Percentiles rank a stretch among this genome's conserved stretches.
These are phyloP conservation scores for Dothideomycetes sp. DNA, from an alignment of 2,329 filamentous ascomycete species.

Conservation along the genomic window DNA sequence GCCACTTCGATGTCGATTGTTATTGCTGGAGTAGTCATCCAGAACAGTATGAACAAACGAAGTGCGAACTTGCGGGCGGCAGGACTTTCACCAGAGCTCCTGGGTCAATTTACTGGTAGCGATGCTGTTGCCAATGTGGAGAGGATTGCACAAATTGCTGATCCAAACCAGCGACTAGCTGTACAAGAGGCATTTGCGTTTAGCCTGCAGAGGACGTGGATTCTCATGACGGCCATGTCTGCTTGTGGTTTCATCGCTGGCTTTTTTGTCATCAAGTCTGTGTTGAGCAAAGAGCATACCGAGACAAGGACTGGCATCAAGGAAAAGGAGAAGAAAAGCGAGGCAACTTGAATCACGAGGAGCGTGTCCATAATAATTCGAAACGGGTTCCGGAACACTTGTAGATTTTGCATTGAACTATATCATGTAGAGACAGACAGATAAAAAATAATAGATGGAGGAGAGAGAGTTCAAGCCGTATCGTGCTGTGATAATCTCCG, in stretches of 20 bases:
- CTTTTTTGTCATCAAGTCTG: constrained; percentile 64
- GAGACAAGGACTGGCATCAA: constrained; percentile 42
- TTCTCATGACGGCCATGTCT: constrained; percentile 43
- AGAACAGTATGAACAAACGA: constrained; percentile 32
- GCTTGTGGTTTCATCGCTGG: constrained; percentile 83
- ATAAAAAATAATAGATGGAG: too few relatives aligned
- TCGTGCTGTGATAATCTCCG: too few relatives aligned
- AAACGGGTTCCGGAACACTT: too few relatives aligned
- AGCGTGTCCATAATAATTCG: too few relatives aligned
- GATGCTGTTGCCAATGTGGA: constrained; percentile 41
- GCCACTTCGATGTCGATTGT: constrained; percentile 41
- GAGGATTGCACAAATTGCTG: constrained; percentile 31
- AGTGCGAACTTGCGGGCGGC: constrained; percentile 12
- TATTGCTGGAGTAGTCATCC: constrained; percentile 43
- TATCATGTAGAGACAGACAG: too few relatives aligned
- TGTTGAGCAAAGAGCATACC: constrained; percentile 41
- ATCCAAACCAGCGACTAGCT: constrained; percentile 30
- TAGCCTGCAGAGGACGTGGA: constrained; percentile 43
- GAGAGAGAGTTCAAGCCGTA: too few relatives aligned
- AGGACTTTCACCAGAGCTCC: constrained; percentile 21
- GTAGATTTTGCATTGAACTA: too few relatives aligned
- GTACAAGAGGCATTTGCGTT: constrained; percentile 40
- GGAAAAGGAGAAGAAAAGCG: too few relatives aligned
- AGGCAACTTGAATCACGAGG: too few relatives aligned
- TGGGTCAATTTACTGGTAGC: constrained; percentile 31